Evolutionary conservation across 2,329 filamentous ascomycete species (phyloP).

Genomic region (Lecanicillium sp.): DNA sequence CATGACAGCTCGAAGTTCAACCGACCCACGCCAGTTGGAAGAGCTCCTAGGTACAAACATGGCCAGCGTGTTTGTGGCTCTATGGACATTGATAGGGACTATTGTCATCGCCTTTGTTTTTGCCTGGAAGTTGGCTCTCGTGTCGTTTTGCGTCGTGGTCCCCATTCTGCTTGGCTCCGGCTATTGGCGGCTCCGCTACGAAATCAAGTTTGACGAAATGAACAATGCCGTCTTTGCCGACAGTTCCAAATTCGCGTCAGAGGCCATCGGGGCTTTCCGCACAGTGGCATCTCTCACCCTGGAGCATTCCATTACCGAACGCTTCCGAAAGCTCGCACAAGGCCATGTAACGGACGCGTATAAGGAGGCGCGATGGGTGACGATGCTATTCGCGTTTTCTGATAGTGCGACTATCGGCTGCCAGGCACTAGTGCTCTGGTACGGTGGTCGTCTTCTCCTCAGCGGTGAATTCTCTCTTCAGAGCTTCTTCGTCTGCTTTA

Average conservation of each 20-base stretch:
- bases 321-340: slow-evolving; percentile 55
- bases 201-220: slow-evolving; percentile 61
- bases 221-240: slow-evolving; percentile 62
- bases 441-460: slow-evolving; percentile 54
- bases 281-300: slow-evolving; percentile 66
- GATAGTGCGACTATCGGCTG: slow-evolving; percentile 60
- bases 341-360: slow-evolving; percentile 55
- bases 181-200: slow-evolving; percentile 49
- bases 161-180: slow-evolving; percentile 42
- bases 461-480: slow-evolving; percentile 40
- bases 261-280: slow-evolving; percentile 66
- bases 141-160: slow-evolving; percentile 55
- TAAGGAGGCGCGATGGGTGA: slow-evolving; percentile 54
- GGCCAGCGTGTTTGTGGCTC: slow-evolving; percentile 55
- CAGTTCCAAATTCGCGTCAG: slow-evolving; percentile 67
- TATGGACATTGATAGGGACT: slow-evolving; percentile 60
- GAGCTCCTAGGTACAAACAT: slow-evolving; percentile 59
- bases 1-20: slow-evolving; percentile 49
- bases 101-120: slow-evolving; percentile 63
- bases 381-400: slow-evolving; percentile 60
- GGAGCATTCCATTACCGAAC: slow-evolving; percentile 56
- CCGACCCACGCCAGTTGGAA: slow-evolving; percentile 54
- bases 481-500: slow-evolving; percentile 53
- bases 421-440: slow-evolving; percentile 61
- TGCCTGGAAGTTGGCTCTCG: slow-evolving; percentile 70